Evolutionary conservation across 2,329 filamentous ascomycete species (phyloP).

Genomic region (Monosporascus cannonballus): DNA sequence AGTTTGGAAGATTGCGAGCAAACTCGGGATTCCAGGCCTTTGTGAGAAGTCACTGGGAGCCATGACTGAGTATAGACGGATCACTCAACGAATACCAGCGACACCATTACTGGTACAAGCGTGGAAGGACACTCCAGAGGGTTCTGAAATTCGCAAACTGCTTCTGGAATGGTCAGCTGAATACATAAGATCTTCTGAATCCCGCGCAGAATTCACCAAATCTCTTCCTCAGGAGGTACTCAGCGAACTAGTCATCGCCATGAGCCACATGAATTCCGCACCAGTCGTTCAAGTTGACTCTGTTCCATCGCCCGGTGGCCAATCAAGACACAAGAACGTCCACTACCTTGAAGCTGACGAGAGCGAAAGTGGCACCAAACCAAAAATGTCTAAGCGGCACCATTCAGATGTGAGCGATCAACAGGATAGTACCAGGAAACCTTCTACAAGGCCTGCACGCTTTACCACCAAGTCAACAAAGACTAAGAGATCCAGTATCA

Average conservation of each 20-base stretch:
- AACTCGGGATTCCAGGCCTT: slow-evolving; percentile 47
- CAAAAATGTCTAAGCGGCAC: slow-evolving; percentile 31
- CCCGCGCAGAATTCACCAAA: slow-evolving; percentile 51
- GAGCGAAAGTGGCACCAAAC: slow-evolving; percentile 30
- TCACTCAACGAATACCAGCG: slow-evolving; percentile 50
- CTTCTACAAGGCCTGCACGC: slow-evolving; percentile 22
- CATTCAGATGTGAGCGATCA: slow-evolving; percentile 27
- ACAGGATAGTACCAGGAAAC: slow-evolving; percentile 21
- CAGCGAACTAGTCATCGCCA: slow-evolving; percentile 55
- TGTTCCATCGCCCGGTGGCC: slow-evolving; percentile 9
- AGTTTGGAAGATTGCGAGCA: slow-evolving; percentile 50
- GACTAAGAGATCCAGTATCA: slow-evolving; percentile 24
- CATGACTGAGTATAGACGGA: slow-evolving; percentile 49
- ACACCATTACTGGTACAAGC: slow-evolving; percentile 54
- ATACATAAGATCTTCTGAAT: slow-evolving; percentile 53
- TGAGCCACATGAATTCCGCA: slow-evolving; percentile 47
- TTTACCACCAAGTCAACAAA: slow-evolving; percentile 23
- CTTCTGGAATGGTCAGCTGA: slow-evolving; percentile 58
- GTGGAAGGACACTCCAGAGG: slow-evolving; percentile 56
- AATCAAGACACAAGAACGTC: slow-evolving; percentile 36
- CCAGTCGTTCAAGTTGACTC: slow-evolving; percentile 27
- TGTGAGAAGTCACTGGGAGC: slow-evolving; percentile 50
- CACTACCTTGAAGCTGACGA: slow-evolving; percentile 41
- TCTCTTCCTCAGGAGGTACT: slow-evolving; percentile 57
- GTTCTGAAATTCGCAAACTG: slow-evolving; percentile 52